Conservation (phyloP, 2,329 filamentous ascomycete genomes). For the Phaeosphaeria sp. region DNA sequence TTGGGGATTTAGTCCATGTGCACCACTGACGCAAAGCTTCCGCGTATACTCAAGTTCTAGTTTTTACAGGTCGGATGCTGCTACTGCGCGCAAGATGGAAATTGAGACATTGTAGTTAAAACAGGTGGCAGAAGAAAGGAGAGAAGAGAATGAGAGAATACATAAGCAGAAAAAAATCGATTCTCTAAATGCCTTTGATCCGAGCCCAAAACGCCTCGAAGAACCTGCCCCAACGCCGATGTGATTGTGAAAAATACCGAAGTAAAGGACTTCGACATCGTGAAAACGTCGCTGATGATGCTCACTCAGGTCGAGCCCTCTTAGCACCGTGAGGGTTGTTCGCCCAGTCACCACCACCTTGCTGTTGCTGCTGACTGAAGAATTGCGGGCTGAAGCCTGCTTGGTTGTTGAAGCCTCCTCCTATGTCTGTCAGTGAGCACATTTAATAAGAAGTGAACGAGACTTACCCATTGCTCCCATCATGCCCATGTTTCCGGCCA, state of each 20-base stretch:
- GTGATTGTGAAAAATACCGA: neutral
- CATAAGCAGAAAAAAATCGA: neutral
- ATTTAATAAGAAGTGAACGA: no score
- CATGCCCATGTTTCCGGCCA: slow-evolving; percentile 36
- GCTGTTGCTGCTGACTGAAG: slow-evolving; percentile 60
- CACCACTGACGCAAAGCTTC: no score
- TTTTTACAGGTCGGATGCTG: no score
- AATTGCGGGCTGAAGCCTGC: slow-evolving; percentile 77
- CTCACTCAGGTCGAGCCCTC: slow-evolving; percentile 74
- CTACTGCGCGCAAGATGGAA: neutral
- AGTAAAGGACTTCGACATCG: neutral
- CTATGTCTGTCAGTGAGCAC: slow-evolving; percentile 17
- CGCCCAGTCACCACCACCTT: slow-evolving; percentile 59
- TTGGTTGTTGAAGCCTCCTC: slow-evolving; percentile 68
- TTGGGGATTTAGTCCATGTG: no score
- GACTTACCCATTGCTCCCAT: slow-evolving; percentile 41
- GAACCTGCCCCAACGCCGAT: neutral
- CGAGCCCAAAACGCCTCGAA: neutral
- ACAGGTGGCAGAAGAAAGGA: neutral
- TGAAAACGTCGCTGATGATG: neutral
- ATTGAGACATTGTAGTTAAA: neutral
- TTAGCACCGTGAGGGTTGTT: slow-evolving; percentile 84
- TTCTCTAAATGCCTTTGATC: neutral
- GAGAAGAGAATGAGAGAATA: neutral
- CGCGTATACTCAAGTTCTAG: no score